A percentile compares a stretch with the other conserved stretches of the same genome.
Conservation (phyloP, 805 yeast species). For the Hanseniaspora vineae region DNA sequence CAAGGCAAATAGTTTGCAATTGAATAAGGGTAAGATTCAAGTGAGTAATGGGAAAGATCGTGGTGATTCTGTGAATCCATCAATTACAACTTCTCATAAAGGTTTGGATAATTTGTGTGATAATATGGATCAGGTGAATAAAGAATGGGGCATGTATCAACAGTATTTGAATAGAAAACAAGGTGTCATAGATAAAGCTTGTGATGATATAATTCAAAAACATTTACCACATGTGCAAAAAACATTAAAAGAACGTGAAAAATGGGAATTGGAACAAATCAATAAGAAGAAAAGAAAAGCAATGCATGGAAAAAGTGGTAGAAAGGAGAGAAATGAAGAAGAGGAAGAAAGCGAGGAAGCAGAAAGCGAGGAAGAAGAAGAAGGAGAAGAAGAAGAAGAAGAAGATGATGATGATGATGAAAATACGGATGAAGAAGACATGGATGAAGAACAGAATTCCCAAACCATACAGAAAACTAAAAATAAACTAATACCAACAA, state of each 20-base stretch:
- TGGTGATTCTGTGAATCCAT: too few relatives aligned
- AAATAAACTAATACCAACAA: too few relatives aligned
- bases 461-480: too few relatives aligned
- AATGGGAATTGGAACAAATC: not conserved
- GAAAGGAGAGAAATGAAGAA: not conserved
- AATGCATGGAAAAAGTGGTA: not conserved
- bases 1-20: not conserved
- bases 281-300: not conserved
- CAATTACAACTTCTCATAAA: not conserved
- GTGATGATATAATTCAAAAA: not conserved
- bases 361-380: conserved; percentile 1
- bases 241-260: not conserved
- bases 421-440: conserved; percentile 1
- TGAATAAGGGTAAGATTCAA: too few relatives aligned
- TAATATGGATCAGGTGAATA: conserved; percentile 10
- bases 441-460: too few relatives aligned
- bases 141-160: conserved; percentile 17
- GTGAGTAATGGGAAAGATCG: too few relatives aligned
- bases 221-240: not conserved
- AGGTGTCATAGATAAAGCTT: not conserved
- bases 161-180: not conserved
- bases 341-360: conserved; percentile 1
- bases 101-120: not conserved
- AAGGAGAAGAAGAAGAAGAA: conserved; percentile 2
- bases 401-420: not conserved